A percentile compares a stretch with the other conserved stretches of the same genome.
Conservation (phyloP, 345 rosid species). For the Reutealis trisperma region DNA sequence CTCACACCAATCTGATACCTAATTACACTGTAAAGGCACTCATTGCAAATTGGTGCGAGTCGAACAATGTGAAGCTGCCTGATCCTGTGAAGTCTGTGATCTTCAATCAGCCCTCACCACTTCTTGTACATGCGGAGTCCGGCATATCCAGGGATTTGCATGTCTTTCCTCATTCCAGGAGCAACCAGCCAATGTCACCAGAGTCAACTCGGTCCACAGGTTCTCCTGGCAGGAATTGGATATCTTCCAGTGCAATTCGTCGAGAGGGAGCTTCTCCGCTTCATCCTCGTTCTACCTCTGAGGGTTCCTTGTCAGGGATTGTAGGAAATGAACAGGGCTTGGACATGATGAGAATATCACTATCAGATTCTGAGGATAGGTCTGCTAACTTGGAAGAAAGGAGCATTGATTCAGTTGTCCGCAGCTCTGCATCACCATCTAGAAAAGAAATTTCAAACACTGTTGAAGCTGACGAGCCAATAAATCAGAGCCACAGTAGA, state of each 20-base stretch:
- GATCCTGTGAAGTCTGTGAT: slow-evolving; percentile 62
- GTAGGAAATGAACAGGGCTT: slow-evolving; percentile 52
- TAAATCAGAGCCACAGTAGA: slow-evolving; percentile 53
- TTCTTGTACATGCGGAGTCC: slow-evolving; percentile 56
- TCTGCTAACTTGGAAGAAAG: slow-evolving; percentile 48
- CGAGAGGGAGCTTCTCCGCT: slow-evolving; percentile 55
- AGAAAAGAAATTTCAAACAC: slow-evolving; percentile 48
- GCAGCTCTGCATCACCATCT: slow-evolving; percentile 52
- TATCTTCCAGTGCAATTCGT: slow-evolving; percentile 42
- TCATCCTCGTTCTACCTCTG: slow-evolving; percentile 63
- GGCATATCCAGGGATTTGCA: slow-evolving; percentile 33
- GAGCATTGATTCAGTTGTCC: slow-evolving; percentile 44
- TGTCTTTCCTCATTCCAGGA: slow-evolving; percentile 35
- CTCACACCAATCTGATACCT: slow-evolving; percentile 82
- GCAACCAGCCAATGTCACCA: slow-evolving; percentile 44
- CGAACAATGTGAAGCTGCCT: slow-evolving; percentile 79
- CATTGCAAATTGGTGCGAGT: slow-evolving; percentile 92
- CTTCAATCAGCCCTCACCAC: slow-evolving; percentile 59
- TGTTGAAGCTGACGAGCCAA: slow-evolving; percentile 37
- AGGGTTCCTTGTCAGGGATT: slow-evolving; percentile 47
- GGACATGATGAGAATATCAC: slow-evolving; percentile 54
- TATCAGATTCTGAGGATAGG: slow-evolving; percentile 51
- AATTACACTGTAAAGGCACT: slow-evolving; percentile 95
- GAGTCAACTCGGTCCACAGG: slow-evolving; percentile 50
- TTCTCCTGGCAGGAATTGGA: slow-evolving; percentile 44